phyloP scores from a whole-genome alignment of 768 basidiomycete species.

The Agaricus subrufescens region DNA sequence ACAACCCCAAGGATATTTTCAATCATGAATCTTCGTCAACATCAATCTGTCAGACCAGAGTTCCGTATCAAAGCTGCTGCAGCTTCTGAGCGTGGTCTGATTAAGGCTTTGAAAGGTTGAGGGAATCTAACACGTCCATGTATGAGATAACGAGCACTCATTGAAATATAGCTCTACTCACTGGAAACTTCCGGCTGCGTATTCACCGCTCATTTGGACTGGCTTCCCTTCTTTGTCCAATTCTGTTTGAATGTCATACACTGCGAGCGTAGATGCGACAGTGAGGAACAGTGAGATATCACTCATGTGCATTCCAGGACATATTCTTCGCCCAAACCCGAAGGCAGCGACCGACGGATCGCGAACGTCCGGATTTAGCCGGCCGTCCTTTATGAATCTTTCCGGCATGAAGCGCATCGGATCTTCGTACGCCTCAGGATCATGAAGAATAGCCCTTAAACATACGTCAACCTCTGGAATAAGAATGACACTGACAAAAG shows the following conservation, averaged over 20 bases:
- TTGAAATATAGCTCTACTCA: not conserved
- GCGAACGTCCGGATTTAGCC: conserved; percentile 5
- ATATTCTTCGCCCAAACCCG: conserved; percentile 14
- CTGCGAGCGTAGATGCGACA: conserved; percentile 9
- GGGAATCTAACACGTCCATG: not conserved
- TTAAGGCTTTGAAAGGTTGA: not conserved
- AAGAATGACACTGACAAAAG: not conserved
- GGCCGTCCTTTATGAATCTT: conserved; percentile 12
- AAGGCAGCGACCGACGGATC: conserved; percentile 10
- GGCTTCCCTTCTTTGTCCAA: conserved; percentile 6
- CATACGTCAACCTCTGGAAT: not conserved
- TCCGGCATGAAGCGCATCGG: conserved; percentile 10
- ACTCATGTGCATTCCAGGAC: conserved; percentile 14
- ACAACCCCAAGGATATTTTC: no score
- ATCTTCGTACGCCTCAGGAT: conserved; percentile 1
- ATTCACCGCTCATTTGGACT: not conserved
- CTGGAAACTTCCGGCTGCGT: not conserved
- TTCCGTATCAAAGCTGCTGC: not conserved
- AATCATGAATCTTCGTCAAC: not conserved
- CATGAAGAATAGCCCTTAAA: conserved; percentile 11
- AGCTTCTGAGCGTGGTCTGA: not conserved
- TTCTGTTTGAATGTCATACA: not conserved
- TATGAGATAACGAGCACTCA: not conserved
- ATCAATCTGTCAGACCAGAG: not conserved
- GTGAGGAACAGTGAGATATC: conserved; percentile 11